Conservation (phyloP, 2,329 filamentous ascomycete species). For the Atkinsonella hypoxylon region DNA sequence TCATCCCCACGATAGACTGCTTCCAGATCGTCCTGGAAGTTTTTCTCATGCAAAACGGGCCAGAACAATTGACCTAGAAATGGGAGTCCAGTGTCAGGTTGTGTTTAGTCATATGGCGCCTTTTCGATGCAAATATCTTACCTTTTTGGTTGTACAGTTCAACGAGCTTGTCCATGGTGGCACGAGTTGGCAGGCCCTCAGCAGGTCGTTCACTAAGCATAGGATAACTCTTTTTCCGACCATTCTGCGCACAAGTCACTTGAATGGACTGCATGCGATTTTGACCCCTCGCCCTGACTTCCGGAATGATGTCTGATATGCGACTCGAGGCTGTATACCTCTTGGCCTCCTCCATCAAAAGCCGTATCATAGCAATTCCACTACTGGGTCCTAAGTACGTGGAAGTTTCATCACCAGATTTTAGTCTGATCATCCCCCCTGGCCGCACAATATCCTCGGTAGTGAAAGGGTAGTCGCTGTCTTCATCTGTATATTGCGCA, state of each 20-base stretch:
- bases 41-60: constrained; percentile 74
- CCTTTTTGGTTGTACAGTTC: constrained; percentile 80
- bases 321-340: constrained; percentile 82
- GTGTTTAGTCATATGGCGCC: too few species aligned
- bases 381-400: constrained; percentile 90
- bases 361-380: constrained; percentile 85
- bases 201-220: constrained; percentile 80
- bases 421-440: constrained; percentile 72
- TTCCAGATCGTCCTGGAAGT: constrained; percentile 64
- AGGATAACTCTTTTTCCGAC: constrained; percentile 75
- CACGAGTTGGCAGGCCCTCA: constrained; percentile 57
- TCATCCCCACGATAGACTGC: constrained; percentile 65
- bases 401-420: constrained; percentile 72
- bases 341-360: constrained; percentile 95
- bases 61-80: constrained; percentile 70
- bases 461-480: constrained; percentile 55
- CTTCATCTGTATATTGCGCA: constrained; percentile 64
- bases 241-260: constrained; percentile 36
- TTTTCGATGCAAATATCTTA: constrained; percentile 23
- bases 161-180: constrained; percentile 65
- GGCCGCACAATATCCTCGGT: constrained; percentile 79
- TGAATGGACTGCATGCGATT: constrained; percentile 48
- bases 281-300: constrained; percentile 47
- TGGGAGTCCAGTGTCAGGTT: background rate
- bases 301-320: constrained; percentile 84